phyloP scores from a whole-genome alignment of 2,329 filamentous ascomycete species.

The Sphaerulina vaccinii region DNA sequence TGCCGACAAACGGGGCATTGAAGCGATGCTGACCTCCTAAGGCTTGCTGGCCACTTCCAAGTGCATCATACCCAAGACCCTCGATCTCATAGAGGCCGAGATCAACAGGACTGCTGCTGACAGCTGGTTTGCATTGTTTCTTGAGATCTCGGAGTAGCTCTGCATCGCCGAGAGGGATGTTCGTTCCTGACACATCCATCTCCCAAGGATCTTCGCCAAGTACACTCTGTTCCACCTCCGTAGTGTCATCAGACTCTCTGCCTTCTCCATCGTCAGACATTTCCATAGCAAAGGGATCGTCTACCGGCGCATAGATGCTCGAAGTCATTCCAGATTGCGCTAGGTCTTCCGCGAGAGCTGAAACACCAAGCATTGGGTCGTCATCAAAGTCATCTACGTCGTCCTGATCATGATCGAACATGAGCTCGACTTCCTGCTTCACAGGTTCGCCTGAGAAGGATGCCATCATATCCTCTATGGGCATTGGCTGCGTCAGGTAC shows the following conservation, averaged over 20 bases:
- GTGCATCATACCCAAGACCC: slow-evolving; percentile 37
- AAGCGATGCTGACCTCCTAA: slow-evolving; percentile 35
- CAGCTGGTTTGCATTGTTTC: slow-evolving; percentile 30
- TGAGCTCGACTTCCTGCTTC: slow-evolving; percentile 59
- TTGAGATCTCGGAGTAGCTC: slow-evolving; percentile 35
- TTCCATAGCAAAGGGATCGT: slow-evolving; percentile 31
- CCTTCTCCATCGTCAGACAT: slow-evolving; percentile 25
- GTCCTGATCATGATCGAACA: slow-evolving; percentile 37
- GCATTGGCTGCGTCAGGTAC: slow-evolving; percentile 83
- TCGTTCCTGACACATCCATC: slow-evolving; percentile 34
- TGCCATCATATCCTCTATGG: slow-evolving; percentile 81
- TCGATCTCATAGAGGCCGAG: slow-evolving; percentile 35
- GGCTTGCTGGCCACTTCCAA: slow-evolving; percentile 29
- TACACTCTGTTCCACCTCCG: slow-evolving; percentile 38
- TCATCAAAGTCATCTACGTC: slow-evolving; percentile 29
- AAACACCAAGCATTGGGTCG: slow-evolving; percentile 32
- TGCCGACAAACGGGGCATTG: slow-evolving; percentile 28
- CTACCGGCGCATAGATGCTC: slow-evolving; percentile 37
- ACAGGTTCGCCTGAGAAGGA: slow-evolving; percentile 89
- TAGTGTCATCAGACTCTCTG: slow-evolving; percentile 20
- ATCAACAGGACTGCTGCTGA: slow-evolving; percentile 24
- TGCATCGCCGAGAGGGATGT: slow-evolving; percentile 33
- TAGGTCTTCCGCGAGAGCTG: slow-evolving; percentile 40
- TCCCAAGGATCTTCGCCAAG: slow-evolving; percentile 42
- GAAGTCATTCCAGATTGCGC: slow-evolving; percentile 34